Conservation (phyloP, 1,284 basidiomycete species). For the Cutaneotrichosporon cavernicola region DNA sequence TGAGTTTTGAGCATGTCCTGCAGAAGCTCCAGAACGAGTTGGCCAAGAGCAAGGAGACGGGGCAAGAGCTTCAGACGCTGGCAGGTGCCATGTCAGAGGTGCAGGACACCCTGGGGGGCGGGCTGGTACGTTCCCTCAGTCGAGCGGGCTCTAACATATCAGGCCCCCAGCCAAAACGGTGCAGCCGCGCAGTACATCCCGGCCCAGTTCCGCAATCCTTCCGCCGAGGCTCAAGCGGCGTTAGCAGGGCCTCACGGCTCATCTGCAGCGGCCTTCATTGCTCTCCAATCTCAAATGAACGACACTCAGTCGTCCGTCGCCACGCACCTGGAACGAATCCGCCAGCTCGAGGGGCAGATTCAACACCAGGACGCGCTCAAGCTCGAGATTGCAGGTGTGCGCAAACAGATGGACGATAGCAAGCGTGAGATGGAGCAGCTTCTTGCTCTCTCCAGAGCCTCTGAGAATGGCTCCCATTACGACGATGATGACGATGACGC, state of each 20-base stretch:
- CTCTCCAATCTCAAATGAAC: constrained; percentile 75
- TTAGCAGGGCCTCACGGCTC: constrained; percentile 47
- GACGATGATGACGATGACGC: constrained; percentile 57
- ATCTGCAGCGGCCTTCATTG: constrained; percentile 56
- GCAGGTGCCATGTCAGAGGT: constrained; percentile 85
- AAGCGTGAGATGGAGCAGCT: constrained; percentile 48
- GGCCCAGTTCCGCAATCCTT: constrained; percentile 48
- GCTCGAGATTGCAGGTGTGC: constrained; percentile 69
- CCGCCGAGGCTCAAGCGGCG: constrained; percentile 48
- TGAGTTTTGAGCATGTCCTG: constrained; percentile 57
- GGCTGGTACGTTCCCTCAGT: constrained; percentile 59
- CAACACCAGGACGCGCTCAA: constrained; percentile 82
- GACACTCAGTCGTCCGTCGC: constrained; percentile 81
- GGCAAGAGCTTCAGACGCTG: constrained; percentile 78
- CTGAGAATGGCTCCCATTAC: constrained; percentile 5
- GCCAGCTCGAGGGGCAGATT: constrained; percentile 73
- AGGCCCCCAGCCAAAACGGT: constrained; percentile 56
- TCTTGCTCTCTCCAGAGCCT: constrained; percentile 39
- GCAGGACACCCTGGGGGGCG: constrained; percentile 85
- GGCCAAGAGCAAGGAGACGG: constrained; percentile 89
- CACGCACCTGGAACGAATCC: constrained; percentile 79
- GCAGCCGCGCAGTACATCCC: constrained; percentile 48
- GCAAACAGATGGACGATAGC: constrained; percentile 67
- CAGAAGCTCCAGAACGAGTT: constrained; percentile 68
- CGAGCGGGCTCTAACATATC: constrained; percentile 13